Evolutionary conservation across 345 rosid genomes (phyloP), one percentile per base, ranked within the genome.

Genomic region (Euphorbia peplus): DNA sequence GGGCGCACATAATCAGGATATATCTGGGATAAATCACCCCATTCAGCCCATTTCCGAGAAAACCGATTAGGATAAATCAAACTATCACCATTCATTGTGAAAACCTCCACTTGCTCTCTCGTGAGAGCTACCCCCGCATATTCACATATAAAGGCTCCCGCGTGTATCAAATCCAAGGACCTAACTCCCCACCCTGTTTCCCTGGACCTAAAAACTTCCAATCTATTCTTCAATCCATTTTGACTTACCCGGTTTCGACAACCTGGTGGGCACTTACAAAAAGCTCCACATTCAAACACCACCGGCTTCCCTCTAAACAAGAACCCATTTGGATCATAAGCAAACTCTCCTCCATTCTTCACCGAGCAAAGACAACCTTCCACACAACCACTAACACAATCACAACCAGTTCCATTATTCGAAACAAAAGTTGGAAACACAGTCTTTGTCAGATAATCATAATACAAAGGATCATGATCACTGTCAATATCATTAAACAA

Each of bases 111-210:
- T 83, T 91, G 96, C 66, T 91, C 97, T 82, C 83, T 88, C 3
- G 97, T 95, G 73, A 95, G 86, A 76, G 83, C 85, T 52, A 95
- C 88, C 16, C 99, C 99, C 0, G 90, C 82, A 75, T 95, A 95
- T 75, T 95, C 98, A 37, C 96, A 91, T 19, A 95, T 84, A 70
- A 95, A 95, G 72, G 86, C 81, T 67, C 99, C 99, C 2, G 99
- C 92, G 65, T 79, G 87, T 61, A 95, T 87, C 87, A 95, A 60
- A 76, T 95, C 93, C 78, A 95, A 76, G 68, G 90, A 86, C 77
- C 99, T 80, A 65, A 95, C 97, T 60, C 90, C 98, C 98, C 98
- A 95, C 21, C 98, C 95, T 0, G 96, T 90, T 80, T 90, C 90
- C 60, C 78, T 79, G 4, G 99, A 90, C 82, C 98, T 86, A 79